phyloP scores from a whole-genome alignment of 2,329 filamentous ascomycete species.

The Monosporascus sp. region DNA sequence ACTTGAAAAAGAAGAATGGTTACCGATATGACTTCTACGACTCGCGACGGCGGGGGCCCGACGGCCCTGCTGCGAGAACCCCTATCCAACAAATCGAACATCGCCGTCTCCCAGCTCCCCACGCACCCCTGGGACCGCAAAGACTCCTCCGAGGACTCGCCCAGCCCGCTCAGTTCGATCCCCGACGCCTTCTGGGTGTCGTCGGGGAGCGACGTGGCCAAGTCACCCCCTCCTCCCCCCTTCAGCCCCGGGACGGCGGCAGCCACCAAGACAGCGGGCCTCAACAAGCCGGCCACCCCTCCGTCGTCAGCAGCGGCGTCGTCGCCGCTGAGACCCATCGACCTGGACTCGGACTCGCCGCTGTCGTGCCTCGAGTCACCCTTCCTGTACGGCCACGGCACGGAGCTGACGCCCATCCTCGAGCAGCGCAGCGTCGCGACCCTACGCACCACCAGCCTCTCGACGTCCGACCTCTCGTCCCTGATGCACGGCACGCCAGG shows the following conservation, averaged over 20 bases:
- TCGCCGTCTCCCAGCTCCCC: constrained; percentile 8
- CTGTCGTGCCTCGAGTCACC: constrained; percentile 23
- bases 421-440: constrained; percentile 34
- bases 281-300: constrained; percentile 3
- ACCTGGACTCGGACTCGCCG: constrained; percentile 22
- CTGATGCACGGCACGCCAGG: constrained; percentile 13
- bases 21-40: background rate
- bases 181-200: constrained; percentile 31
- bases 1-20: constrained; percentile 3
- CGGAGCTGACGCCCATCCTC: constrained; percentile 33
- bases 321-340: constrained; percentile 7
- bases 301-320: constrained; percentile 8
- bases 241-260: background rate
- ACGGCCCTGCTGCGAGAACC: constrained; percentile 12
- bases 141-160: constrained; percentile 31
- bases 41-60: background rate
- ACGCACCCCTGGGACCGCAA: constrained; percentile 25
- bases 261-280: too few species aligned
- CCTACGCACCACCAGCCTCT: constrained; percentile 20
- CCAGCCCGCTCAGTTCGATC: constrained; percentile 31
- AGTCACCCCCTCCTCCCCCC: constrained; percentile 11
- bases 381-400: constrained; percentile 35
- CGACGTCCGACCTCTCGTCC: constrained; percentile 24
- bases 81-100: constrained; percentile 21
- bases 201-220: constrained; percentile 20